Evolutionary conservation across 2,329 filamentous ascomycete genomes (phyloP).

Genomic region (Dothideomycetidae sp.): DNA sequence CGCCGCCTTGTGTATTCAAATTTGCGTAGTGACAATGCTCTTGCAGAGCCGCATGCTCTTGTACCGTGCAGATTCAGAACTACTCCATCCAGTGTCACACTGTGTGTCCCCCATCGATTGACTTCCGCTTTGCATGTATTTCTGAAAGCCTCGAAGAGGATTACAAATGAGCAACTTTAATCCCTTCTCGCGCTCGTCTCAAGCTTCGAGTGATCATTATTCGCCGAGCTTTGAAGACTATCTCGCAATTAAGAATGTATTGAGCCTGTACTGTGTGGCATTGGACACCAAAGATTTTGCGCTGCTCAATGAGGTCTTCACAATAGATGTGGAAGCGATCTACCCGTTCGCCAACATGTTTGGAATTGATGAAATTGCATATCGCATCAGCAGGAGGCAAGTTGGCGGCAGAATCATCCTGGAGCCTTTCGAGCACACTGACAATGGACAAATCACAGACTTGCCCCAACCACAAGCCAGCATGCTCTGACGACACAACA

Average conservation of each 20-base stretch:
- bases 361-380: slow-evolving; percentile 22
- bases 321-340: slow-evolving; percentile 24
- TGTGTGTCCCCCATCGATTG: too few relatives aligned
- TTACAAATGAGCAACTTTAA: slow-evolving; percentile 7
- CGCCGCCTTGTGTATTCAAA: too few relatives aligned
- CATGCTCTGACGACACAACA: slow-evolving; percentile 31
- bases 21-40: too few relatives aligned
- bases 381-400: slow-evolving; percentile 19
- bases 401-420: too few relatives aligned
- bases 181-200: slow-evolving; percentile 6
- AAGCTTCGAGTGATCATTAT: neutral
- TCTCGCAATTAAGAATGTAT: slow-evolving; percentile 29
- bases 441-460: slow-evolving; percentile 16
- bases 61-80: too few relatives aligned
- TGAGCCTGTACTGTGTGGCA: slow-evolving; percentile 31
- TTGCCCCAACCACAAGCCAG: slow-evolving; percentile 28
- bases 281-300: slow-evolving; percentile 29
- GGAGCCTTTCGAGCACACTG: too few relatives aligned
- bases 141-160: too few relatives aligned
- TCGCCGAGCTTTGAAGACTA: slow-evolving; percentile 16
- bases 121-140: too few relatives aligned
- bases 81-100: too few relatives aligned
- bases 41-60: too few relatives aligned
- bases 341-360: slow-evolving; percentile 26
- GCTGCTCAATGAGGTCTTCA: slow-evolving; percentile 28